These are phyloP conservation scores for Helenozyma baotianmanensis DNA, from an alignment of 805 yeast genomes.

Conservation along the genomic window DNA sequence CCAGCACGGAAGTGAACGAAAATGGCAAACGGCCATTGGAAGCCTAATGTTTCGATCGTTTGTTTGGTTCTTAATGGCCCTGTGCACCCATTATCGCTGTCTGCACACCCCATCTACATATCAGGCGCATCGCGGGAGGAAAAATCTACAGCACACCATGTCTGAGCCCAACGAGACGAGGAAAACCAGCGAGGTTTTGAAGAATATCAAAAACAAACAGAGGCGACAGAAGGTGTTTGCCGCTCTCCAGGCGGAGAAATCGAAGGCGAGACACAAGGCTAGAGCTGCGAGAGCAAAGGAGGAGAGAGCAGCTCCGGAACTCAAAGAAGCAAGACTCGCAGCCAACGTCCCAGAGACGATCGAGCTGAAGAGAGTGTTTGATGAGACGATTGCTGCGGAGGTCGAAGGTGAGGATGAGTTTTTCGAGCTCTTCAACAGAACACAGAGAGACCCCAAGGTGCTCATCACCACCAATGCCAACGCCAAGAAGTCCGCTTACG, in stretches of 20 bases:
- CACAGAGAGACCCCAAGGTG: conserved; percentile 69
- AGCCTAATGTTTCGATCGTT: not conserved
- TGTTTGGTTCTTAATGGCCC: too few relatives aligned
- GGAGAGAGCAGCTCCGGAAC: conserved; percentile 77
- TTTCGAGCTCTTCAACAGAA: conserved; percentile 22
- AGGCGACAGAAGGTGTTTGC: conserved; percentile 76
- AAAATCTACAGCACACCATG: not conserved
- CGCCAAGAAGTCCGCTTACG: conserved; percentile 84
- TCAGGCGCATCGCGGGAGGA: not conserved
- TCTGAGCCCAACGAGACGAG: conserved; percentile 3
- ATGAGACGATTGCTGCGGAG: conserved; percentile 70
- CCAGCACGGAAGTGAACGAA: conserved; percentile 19
- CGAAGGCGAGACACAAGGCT: conserved; percentile 70
- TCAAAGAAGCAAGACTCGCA: conserved; percentile 72
- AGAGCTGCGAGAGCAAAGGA: conserved; percentile 84
- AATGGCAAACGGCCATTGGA: conserved; percentile 31
- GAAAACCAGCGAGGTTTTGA: conserved; percentile 16
- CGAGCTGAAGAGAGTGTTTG: conserved; percentile 78
- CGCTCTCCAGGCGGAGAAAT: conserved; percentile 65
- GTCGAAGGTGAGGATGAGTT: conserved; percentile 65
- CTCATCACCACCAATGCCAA: conserved; percentile 83
- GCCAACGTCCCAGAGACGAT: conserved; percentile 78
- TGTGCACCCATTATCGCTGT: too few relatives aligned
- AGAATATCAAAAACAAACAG: conserved; percentile 66
- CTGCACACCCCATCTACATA: not conserved